Evolutionary conservation across 192 early-diverging fungal genomes (phyloP).

Genomic region (Backusella liffmaniae): DNA sequence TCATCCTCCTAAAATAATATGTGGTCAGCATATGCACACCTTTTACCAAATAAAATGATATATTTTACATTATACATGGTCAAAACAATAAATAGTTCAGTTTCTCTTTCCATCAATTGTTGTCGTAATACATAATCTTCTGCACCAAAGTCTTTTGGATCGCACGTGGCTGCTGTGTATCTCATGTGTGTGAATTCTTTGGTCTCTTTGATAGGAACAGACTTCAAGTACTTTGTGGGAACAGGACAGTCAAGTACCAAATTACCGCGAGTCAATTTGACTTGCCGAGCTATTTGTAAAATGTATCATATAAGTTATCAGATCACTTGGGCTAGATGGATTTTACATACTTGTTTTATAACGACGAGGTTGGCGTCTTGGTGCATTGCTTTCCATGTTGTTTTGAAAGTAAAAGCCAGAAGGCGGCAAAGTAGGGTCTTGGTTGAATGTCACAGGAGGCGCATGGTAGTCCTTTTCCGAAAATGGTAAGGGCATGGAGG

Average conservation of each 20-base stretch:
- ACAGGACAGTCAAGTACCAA: slow-evolving; percentile 75
- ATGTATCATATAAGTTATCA: background rate
- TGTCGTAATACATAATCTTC: slow-evolving; percentile 80
- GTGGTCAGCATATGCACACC: background rate
- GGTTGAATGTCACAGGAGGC: slow-evolving; percentile 20
- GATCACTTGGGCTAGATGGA: background rate
- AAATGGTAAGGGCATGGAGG: background rate
- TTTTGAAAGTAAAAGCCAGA: slow-evolving; percentile 25
- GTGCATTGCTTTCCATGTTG: slow-evolving; percentile 29
- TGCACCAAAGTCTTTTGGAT: slow-evolving; percentile 79
- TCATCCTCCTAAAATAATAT: slow-evolving; percentile 58
- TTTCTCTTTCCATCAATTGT: slow-evolving; percentile 63
- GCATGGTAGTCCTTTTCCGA: slow-evolving; percentile 16
- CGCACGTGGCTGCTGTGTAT: slow-evolving; percentile 90
- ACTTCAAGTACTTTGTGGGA: slow-evolving; percentile 53
- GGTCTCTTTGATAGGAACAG: slow-evolving; percentile 51
- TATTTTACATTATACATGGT: slow-evolving; percentile 73
- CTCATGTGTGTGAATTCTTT: slow-evolving; percentile 92
- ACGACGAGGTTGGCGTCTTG: slow-evolving; percentile 44
- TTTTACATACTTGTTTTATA: slow-evolving; percentile 45
- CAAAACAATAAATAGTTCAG: slow-evolving; percentile 81
- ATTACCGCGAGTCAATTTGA: slow-evolving; percentile 69
- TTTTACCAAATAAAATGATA: background rate
- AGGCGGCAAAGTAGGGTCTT: background rate
- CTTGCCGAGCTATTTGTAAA: slow-evolving; percentile 11